Conservation (phyloP, 1,284 basidiomycete genomes). For the Thecaphora thlaspeos region DNA sequence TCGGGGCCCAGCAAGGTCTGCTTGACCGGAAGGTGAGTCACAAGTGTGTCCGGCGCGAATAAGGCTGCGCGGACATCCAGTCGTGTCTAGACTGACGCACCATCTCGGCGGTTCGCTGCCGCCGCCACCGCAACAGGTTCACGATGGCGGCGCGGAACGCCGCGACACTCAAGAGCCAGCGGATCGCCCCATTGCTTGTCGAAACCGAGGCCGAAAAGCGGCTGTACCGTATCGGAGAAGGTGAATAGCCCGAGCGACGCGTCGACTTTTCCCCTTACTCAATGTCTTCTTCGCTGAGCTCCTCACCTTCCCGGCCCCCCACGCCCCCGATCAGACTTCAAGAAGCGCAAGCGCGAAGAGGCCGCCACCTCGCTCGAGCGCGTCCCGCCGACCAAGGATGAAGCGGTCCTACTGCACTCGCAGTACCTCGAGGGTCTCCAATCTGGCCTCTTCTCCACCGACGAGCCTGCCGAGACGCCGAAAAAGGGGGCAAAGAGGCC, state of each 20-base stretch:
- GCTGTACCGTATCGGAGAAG: constrained; percentile 54
- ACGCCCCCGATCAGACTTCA: constrained; percentile 27
- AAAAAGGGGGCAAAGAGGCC: constrained; percentile 10
- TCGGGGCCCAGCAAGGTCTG: constrained; percentile 40
- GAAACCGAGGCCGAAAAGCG: constrained; percentile 47
- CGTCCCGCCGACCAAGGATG: constrained; percentile 56
- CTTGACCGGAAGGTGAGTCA: constrained; percentile 44
- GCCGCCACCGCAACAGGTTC: constrained; percentile 32
- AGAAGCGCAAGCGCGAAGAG: constrained; percentile 48
- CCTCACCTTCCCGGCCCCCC: no score
- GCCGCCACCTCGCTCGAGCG: constrained; percentile 43
- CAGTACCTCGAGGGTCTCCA: constrained; percentile 43
- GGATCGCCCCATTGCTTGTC: constrained; percentile 45
- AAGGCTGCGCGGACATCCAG: not conserved
- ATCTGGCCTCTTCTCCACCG: constrained; percentile 29
- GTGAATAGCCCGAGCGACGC: no score
- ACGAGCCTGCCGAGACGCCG: constrained; percentile 13
- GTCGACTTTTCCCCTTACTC: no score
- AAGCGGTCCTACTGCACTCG: constrained; percentile 54
- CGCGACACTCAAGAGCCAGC: constrained; percentile 38
- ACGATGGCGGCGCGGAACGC: constrained; percentile 57
- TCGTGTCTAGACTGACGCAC: not conserved
- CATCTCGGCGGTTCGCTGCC: no score
- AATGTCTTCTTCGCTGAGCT: no score
- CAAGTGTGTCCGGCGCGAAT: not conserved